Evolutionary conservation across 2,329 filamentous ascomycete genomes (phyloP).

Genomic region (Biscogniauxia mediterranea): DNA sequence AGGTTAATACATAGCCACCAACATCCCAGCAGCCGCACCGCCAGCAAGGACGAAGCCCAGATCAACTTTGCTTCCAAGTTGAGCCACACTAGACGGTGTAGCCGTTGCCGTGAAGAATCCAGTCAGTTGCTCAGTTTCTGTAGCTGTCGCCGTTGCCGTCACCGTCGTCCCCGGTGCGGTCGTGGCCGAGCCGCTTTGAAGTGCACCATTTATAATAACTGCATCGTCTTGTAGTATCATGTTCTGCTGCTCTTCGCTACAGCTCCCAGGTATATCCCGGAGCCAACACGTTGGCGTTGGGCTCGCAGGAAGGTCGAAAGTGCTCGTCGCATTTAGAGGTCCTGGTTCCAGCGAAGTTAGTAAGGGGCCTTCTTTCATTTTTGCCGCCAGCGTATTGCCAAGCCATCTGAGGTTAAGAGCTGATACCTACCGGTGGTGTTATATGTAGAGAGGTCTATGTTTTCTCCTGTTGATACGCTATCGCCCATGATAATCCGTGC

Average conservation of each 20-base stretch:
- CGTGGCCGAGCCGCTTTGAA: slow-evolving; percentile 11
- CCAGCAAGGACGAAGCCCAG: background rate
- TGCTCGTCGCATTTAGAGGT: slow-evolving; percentile 46
- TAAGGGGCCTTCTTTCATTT: background rate
- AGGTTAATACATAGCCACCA: background rate
- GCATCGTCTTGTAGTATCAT: slow-evolving; percentile 12
- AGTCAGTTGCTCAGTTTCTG: slow-evolving; percentile 13
- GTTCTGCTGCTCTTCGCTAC: slow-evolving; percentile 44
- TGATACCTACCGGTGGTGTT: slow-evolving; percentile 34
- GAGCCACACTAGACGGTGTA: slow-evolving; percentile 18
- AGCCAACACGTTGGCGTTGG: slow-evolving; percentile 53
- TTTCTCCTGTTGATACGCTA: slow-evolving; percentile 41
- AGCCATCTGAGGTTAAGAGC: background rate
- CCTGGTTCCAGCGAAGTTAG: slow-evolving; percentile 30
- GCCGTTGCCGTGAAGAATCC: slow-evolving; percentile 34
- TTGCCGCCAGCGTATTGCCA: background rate
- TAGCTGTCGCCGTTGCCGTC: slow-evolving; percentile 14
- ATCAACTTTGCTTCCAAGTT: background rate
- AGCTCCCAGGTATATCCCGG: slow-evolving; percentile 47
- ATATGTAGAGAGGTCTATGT: slow-evolving; percentile 45
- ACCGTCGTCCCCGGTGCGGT: slow-evolving; percentile 9
- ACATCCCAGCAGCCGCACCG: background rate
- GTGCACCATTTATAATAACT: slow-evolving; percentile 17
- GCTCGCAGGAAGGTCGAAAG: slow-evolving; percentile 42
- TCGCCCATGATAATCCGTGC: slow-evolving; percentile 46